Base-by-base conservation (phyloP, 305 asterid genomes). In the Galium porrigens region DNA sequence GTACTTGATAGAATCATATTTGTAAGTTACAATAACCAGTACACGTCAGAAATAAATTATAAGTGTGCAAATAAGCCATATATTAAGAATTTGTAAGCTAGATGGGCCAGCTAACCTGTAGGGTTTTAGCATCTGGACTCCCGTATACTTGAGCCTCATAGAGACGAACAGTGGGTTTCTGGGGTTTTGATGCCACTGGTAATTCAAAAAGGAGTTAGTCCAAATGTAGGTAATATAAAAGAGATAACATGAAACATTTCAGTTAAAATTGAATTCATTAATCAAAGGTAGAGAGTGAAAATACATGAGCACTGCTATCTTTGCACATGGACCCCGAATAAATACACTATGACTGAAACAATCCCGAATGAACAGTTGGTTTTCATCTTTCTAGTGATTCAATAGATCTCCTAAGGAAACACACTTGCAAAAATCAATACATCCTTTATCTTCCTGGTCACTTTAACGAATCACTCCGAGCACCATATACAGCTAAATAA, bases 101-200 rank as follows among this genome's bases (percentile, higher is more conserved):
- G 62, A 66, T 60, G 64, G 71, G 55, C 55, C 57, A 68, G 72
- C 85, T 73, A 68, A 89, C 95, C 95, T 85, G 87, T 82, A 78
- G 63, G 62, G 81, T 68, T 61, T 80, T 85, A 70, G 79, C 72
- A 65, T 86, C 94, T 67, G 73, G 72, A 58, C 77, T 81, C 84
- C 85, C 90, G 62, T 79, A 78, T 66, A 82, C 72, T 73, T 76
- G 82, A 74, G 84, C 68, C 59, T 86, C 94, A 73, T 70, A 81
- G 66, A 86, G 74, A 69, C 75, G 73, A 65, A 78, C 81, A 63
- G 72, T 77, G 64, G 82, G 79, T 66, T 78, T 78, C 72, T 74
- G 83, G 64, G 81, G 89, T 70, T 72, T 82, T 34, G 84, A 71
- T 62, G 83, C 25, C 79, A 81, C 84, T 81, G 86, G 52, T 22